Evolutionary conservation across 345 rosid species (phyloP), one percentile per base, ranked within the genome.

Genomic region (Eutrema yunnanense): DNA sequence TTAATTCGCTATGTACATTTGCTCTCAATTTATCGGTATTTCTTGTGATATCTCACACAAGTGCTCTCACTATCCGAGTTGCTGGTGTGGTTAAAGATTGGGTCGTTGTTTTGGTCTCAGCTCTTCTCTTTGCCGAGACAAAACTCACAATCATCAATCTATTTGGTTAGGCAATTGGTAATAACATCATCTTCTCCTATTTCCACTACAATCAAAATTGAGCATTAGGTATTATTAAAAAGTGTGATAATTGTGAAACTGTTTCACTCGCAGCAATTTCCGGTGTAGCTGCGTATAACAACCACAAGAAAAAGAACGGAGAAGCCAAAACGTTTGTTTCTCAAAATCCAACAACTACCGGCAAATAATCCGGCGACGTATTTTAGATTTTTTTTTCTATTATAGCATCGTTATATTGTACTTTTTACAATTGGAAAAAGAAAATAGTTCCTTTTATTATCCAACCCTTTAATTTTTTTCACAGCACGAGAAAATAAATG

Each of bases 31-130:
- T 94, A 69, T 94, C 98, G 16, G 98, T 94, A 69, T 94, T 94
- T 82, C 78, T 94, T 29, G 97, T 94, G 81, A 94, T 94, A 72
- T 91, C 97, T 22, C 98, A 89, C 72, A 94, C 98, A 16, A 94
- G 98, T 62, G 98, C 98, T 73, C 86, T 94, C 72, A 94, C 97
- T 72, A 94, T 94, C 72, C 96, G 98, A 49, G 98, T 94, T 33
- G 97, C 98, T 79, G 98, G 98, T 38, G 97, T 94, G 65, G 96
- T 94, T 82, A 94, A 94, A 86, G 98, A 94, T 71, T 94, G 98
- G 98, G 90, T 94, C 60, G 98, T 94, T 64, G 98, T 94, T 70
- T 75, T 91, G 80, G 75, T 94, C 53, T 94, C 98, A 64, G 96
- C 98, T 41, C 83, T 88, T 73, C 86, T 91, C 36, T 94, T 94